Evolutionary conservation across 2,329 filamentous ascomycete genomes (phyloP), one percentile per base, ranked within the genome.

Genomic region (Alternaria solani): DNA sequence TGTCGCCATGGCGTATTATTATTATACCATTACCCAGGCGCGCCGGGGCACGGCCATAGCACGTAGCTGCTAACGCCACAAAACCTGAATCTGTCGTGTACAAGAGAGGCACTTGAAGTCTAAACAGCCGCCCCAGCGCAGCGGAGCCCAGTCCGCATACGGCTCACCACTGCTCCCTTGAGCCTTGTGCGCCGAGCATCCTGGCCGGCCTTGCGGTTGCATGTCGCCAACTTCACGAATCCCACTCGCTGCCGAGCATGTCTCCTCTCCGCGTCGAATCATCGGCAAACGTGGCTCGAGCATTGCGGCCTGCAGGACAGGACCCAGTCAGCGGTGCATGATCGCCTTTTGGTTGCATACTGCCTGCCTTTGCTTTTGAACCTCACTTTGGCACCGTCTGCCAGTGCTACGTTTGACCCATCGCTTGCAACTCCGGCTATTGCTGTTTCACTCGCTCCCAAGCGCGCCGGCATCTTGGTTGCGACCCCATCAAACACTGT

Each of bases 191-290:
- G 47, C 62, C 55, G 63, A 57, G 32, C 28, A 52, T 60, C 56
- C 63, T 56, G 47, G 58, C 49, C 32, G 28, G 7, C 39, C 5
- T 34, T 34, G 28, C 30, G 46, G 54, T 59, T 51, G 54, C 62
- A 61, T 56, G 39, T 61, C 62, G 58, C 60, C 57, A 58, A 56
- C 42, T 61, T 56, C 43, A 57, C 61, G 51, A 58, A 59, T 64
- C 62, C 51, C 60, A 49, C 48, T 20, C 26, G 36, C 46, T 38
- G 49, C 49, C 49, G 41, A 41, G 16, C 36, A 46, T 41, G 39
- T 62, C 46, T 62, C 46, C 52, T 25, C 51, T 59, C 58, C 57
- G 51, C 52, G 53, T 61, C 66, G 59, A 71, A 70, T 70, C 69
- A 71, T 55, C 23, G 49, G 51, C 34, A 49, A 57, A 59, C 58